Evolutionary conservation across 345 rosid genomes (phyloP).

Genomic region (Turritis glabra): DNA sequence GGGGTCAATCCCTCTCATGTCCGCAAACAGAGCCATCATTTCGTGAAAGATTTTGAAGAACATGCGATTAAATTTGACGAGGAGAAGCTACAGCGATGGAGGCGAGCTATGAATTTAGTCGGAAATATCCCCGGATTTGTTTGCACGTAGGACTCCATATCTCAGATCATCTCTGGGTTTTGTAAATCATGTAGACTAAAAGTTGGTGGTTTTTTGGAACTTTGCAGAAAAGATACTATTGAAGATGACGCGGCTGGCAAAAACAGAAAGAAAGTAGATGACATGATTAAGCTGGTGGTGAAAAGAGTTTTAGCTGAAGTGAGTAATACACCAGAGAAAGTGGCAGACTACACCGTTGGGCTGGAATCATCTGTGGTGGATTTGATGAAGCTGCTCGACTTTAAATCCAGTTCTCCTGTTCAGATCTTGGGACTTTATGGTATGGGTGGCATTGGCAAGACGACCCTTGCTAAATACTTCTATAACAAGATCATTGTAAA

Average conservation of each 20-base stretch:
- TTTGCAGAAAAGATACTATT: not conserved
- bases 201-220: not conserved
- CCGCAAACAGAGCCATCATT: slow-evolving; percentile 43
- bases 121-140: slow-evolving; percentile 48
- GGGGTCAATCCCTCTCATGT: slow-evolving; percentile 53
- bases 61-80: slow-evolving; percentile 31
- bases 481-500: slow-evolving; percentile 15
- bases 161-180: not conserved
- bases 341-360: slow-evolving; percentile 41
- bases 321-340: slow-evolving; percentile 53
- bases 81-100: slow-evolving; percentile 42
- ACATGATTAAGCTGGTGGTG: slow-evolving; percentile 42
- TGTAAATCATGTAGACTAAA: not conserved
- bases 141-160: not conserved
- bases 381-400: not conserved
- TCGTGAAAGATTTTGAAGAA: slow-evolving; percentile 34
- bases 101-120: slow-evolving; percentile 45
- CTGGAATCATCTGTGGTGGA: slow-evolving; percentile 3
- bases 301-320: slow-evolving; percentile 46
- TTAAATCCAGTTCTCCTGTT: not conserved
- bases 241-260: too few species aligned
- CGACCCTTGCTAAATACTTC: slow-evolving; percentile 33
- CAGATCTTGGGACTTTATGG: slow-evolving; percentile 38
- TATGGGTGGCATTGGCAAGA: slow-evolving; percentile 51
- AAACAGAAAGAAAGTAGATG: slow-evolving; percentile 23